These are phyloP conservation scores for Paecilomyces sp. DNA, from an alignment of 2,329 filamentous ascomycete genomes.

Conservation along the genomic window DNA sequence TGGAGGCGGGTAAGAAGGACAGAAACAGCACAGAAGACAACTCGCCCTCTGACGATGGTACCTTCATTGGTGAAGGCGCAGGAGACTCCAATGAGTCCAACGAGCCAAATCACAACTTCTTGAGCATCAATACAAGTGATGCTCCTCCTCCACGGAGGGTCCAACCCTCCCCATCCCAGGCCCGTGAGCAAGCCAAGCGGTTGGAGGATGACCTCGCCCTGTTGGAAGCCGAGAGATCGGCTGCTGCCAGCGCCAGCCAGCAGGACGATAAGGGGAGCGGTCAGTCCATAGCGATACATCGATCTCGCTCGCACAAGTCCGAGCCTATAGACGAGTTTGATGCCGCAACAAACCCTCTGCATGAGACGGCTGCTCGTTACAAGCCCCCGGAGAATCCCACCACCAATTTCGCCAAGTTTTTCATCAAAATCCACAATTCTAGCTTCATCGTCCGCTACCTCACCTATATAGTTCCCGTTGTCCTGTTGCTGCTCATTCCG, in stretches of 20 bases:
- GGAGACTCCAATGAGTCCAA: background rate
- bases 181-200: slow-evolving; percentile 53
- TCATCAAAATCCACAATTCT: slow-evolving; percentile 59
- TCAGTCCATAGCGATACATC: slow-evolving; percentile 41
- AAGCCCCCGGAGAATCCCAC: slow-evolving; percentile 57
- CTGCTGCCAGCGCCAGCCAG: slow-evolving; percentile 37
- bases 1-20: slow-evolving; percentile 18
- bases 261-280: slow-evolving; percentile 23
- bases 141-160: slow-evolving; percentile 7
- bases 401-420: slow-evolving; percentile 55
- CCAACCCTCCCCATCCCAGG: slow-evolving; percentile 46
- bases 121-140: slow-evolving; percentile 20
- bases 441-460: slow-evolving; percentile 63
- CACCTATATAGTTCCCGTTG: slow-evolving; percentile 62
- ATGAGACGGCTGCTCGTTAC: slow-evolving; percentile 59
- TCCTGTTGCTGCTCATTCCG: slow-evolving; percentile 59
- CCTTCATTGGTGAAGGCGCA: slow-evolving; percentile 19
- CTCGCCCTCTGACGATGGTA: slow-evolving; percentile 24
- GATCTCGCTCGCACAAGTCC: slow-evolving; percentile 45
- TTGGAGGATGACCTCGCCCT: slow-evolving; percentile 61
- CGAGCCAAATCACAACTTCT: slow-evolving; percentile 5
- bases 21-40: slow-evolving; percentile 15
- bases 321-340: slow-evolving; percentile 62
- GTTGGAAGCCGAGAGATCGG: slow-evolving; percentile 53
- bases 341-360: slow-evolving; percentile 59